Conservation (phyloP, 2,329 filamentous ascomycete species). For the Furcasterigmium sp. region DNA sequence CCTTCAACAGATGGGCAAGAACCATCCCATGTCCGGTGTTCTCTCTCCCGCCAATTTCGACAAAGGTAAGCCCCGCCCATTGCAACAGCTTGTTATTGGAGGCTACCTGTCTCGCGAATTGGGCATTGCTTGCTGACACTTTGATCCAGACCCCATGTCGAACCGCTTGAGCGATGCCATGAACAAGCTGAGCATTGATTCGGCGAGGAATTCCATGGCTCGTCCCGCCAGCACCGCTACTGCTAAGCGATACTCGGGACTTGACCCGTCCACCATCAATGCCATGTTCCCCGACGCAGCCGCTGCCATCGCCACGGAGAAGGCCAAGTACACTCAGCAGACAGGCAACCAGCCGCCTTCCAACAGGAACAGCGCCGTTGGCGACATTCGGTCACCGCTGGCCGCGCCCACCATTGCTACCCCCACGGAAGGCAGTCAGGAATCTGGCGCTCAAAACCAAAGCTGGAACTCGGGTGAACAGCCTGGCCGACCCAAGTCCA, state of each 20-base stretch:
- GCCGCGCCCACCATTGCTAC: slow-evolving; percentile 69
- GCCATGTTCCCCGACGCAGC: slow-evolving; percentile 99
- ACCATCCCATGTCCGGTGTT: slow-evolving; percentile 92
- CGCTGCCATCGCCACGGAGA: slow-evolving; percentile 96
- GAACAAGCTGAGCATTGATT: slow-evolving; percentile 87
- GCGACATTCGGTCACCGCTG: slow-evolving; percentile 72
- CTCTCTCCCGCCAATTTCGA: slow-evolving; percentile 94
- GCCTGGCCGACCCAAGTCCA: slow-evolving; percentile 22
- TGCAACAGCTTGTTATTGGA: too few relatives aligned
- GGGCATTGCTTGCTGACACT: too few relatives aligned
- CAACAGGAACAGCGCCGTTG: slow-evolving; percentile 82
- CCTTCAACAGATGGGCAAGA: slow-evolving; percentile 97
- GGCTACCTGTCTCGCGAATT: too few relatives aligned
- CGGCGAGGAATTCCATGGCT: slow-evolving; percentile 78
- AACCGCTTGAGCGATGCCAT: slow-evolving; percentile 94
- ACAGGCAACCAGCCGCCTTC: slow-evolving; percentile 86
- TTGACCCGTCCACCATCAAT: slow-evolving; percentile 90
- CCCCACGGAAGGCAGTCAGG: slow-evolving; percentile 52
- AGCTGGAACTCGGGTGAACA: slow-evolving; percentile 68
- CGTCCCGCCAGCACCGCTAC: slow-evolving; percentile 74
- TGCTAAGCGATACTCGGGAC: slow-evolving; percentile 87
- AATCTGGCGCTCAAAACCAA: slow-evolving; percentile 60
- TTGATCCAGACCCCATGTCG: slow-evolving; percentile 97
- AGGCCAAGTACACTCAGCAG: slow-evolving; percentile 94
- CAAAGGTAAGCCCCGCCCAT: slow-evolving; percentile 59